Evolutionary conservation across 2,329 filamentous ascomycete genomes (phyloP).

Genomic region (Cordyceps pruinosa): DNA sequence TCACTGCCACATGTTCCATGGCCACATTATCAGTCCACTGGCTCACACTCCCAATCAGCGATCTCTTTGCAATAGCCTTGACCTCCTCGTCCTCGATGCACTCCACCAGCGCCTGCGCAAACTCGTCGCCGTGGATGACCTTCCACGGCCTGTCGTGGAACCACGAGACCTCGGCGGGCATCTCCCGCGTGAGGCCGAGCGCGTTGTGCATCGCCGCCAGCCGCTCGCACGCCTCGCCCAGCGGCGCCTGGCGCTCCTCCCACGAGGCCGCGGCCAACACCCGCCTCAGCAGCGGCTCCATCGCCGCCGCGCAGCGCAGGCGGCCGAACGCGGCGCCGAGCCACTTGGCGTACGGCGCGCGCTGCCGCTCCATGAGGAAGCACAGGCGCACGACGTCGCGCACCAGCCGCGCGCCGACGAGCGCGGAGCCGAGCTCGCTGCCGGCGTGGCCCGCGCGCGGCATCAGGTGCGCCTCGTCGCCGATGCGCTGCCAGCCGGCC

Average conservation of each 20-base stretch:
- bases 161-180: not conserved
- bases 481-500: constrained; percentile 5
- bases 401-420: constrained; percentile 2
- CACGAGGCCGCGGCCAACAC: not conserved
- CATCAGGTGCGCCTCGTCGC: constrained; percentile 7
- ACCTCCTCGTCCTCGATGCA: not conserved
- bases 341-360: constrained; percentile 11
- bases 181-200: not conserved
- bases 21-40: constrained; percentile 4
- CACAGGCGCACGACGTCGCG: constrained; percentile 5
- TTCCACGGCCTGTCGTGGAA: constrained; percentile 4
- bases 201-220: constrained; percentile 8
- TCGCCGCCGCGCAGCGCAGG: not conserved
- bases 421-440: constrained; percentile 6
- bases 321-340: not conserved
- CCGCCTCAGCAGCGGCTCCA: constrained; percentile 1
- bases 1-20: not conserved
- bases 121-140: constrained; percentile 4
- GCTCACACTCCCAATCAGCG: not conserved
- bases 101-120: not conserved
- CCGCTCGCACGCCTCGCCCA: not conserved
- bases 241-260: constrained; percentile 1
- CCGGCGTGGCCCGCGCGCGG: constrained; percentile 3
- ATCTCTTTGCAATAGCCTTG: not conserved
- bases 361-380: constrained; percentile 5